Evolutionary conservation across 108 stramenopile genomes (phyloP).

Genomic region (Schizochytrium sp.): DNA sequence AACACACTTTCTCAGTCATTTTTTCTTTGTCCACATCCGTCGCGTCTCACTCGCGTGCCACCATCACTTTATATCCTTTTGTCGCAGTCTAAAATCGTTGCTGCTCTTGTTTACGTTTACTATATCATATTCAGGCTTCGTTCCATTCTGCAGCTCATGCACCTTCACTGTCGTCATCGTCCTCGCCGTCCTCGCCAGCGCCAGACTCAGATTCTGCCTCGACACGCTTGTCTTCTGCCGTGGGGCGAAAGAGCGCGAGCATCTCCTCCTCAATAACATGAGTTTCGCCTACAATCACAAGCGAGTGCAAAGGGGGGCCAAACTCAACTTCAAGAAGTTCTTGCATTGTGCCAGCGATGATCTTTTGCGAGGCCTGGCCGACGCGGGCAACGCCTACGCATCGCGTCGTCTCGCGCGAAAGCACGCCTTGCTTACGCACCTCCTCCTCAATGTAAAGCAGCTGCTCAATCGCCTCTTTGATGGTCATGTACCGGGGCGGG

Average conservation of each 20-base stretch:
- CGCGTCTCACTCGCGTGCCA: too few species aligned
- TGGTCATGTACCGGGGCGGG: constrained; percentile 97
- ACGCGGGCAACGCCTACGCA: constrained; percentile 86
- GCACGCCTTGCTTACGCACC: constrained; percentile 53
- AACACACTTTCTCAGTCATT: too few species aligned
- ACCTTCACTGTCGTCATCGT: too few species aligned
- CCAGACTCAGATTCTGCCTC: neutral
- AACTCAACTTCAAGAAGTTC: constrained; percentile 78
- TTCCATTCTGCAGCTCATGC: too few species aligned
- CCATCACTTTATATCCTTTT: too few species aligned
- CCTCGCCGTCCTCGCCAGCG: neutral
- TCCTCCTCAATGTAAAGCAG: constrained; percentile 74
- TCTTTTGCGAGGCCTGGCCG: constrained; percentile 80
- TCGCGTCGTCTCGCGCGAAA: constrained; percentile 51
- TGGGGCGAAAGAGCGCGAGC: neutral
- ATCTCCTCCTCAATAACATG: constrained; percentile 83
- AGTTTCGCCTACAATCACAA: constrained; percentile 84
- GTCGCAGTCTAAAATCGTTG: too few species aligned
- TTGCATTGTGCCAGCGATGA: constrained; percentile 78
- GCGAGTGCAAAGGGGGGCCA: constrained; percentile 83
- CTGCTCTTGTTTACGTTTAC: too few species aligned
- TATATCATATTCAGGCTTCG: too few species aligned
- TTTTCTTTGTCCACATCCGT: too few species aligned
- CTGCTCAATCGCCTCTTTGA: constrained; percentile 76
- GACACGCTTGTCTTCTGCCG: neutral